Evolutionary conservation across 345 rosid genomes (phyloP), one percentile per base, ranked within the genome.

Genomic region (Fremontodendron californicum): DNA sequence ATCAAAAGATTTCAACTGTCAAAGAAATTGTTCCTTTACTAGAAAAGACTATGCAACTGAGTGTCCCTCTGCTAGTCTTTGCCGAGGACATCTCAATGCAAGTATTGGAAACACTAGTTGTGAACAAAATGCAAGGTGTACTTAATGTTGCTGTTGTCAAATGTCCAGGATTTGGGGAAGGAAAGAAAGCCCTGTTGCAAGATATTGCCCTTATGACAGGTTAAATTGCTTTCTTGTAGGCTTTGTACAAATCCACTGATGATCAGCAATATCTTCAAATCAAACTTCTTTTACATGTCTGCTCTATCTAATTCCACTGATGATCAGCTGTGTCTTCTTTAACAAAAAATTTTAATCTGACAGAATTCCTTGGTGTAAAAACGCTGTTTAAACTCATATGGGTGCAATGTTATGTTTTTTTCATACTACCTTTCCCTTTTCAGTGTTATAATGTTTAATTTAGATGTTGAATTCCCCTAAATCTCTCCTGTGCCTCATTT

Each of bases 201-300:
- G 98, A 95, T 79, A 89, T 95, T 80, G 97, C 97, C 73, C 89
- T 90, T 78, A 80, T 86, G 93, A 89, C 98, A 88, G 93, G 98
- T 91, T 75, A 85, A 42, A 31, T 49, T 3, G 60, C 60, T 71
- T 9, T 29, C 35, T 33, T 3, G 35, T 33, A 33, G 35, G 35
- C 35, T 33, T 33, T 33, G 3, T 33, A 33, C 35, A 33, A 33
- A 33, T 33, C 33, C 33, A 57, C 3, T 11, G 16, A 25, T 58
- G 6, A 27, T 58, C 63, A 10, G 33, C 31, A 6, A 57, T 57
- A 11, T 57, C n/a, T 49, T 29, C 62, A 9, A 19, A 11, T 57
- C 12, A 25, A 57, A 57, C 18, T 0, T 27, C 5, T 25, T 58
- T 27, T 58, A 10, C 35, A 25, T 25, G 13, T 45, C 19, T 45